These are phyloP conservation scores for Aspergillus campestris DNA, from an alignment of 495 filamentous ascomycete species.

Conservation along the genomic window DNA sequence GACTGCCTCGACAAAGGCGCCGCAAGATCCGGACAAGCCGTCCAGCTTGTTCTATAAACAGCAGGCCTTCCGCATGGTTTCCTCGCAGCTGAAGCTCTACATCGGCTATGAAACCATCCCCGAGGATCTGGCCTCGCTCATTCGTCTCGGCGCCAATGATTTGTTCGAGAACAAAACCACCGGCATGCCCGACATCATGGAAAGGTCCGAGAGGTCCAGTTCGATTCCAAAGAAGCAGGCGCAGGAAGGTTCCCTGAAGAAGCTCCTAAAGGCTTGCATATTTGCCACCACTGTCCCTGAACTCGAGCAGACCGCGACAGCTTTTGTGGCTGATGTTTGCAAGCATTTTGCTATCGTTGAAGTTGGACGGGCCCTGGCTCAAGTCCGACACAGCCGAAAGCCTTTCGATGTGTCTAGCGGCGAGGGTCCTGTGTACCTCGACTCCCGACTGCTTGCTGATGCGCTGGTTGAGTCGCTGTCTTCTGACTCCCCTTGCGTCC, in stretches of 20 bases:
- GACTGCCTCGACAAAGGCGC: conserved; percentile 50
- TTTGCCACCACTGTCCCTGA: conserved; percentile 78
- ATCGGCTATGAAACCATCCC: conserved; percentile 83
- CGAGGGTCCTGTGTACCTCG: conserved; percentile 78
- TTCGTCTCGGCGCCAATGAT: conserved; percentile 85
- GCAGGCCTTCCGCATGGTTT: conserved; percentile 80
- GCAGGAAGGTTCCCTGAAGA: conserved; percentile 73
- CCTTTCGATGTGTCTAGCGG: conserved; percentile 77
- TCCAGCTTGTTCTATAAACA: conserved; percentile 85
- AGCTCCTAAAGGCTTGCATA: conserved; percentile 79
- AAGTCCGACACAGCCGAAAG: conserved; percentile 60
- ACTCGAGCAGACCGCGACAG: conserved; percentile 60
- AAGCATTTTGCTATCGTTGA: conserved; percentile 91
- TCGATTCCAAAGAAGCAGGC: conserved; percentile 78
- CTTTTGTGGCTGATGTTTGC: conserved; percentile 70
- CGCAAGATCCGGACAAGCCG: neutral
- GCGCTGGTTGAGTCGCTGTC: conserved; percentile 81
- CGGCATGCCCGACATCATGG: conserved; percentile 50
- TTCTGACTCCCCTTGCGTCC: conserved; percentile 67
- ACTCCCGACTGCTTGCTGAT: conserved; percentile 77
- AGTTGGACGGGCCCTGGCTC: conserved; percentile 67
- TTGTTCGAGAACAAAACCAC: conserved; percentile 59
- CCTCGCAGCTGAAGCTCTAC: conserved; percentile 77
- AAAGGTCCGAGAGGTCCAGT: conserved; percentile 64
- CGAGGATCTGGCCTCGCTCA: conserved; percentile 74